Percentiles rank a stretch among this genome's conserved stretches.
Evolutionary conservation across 805 yeast species (phyloP).

Genomic region (Yarrowia phangngaensis): DNA sequence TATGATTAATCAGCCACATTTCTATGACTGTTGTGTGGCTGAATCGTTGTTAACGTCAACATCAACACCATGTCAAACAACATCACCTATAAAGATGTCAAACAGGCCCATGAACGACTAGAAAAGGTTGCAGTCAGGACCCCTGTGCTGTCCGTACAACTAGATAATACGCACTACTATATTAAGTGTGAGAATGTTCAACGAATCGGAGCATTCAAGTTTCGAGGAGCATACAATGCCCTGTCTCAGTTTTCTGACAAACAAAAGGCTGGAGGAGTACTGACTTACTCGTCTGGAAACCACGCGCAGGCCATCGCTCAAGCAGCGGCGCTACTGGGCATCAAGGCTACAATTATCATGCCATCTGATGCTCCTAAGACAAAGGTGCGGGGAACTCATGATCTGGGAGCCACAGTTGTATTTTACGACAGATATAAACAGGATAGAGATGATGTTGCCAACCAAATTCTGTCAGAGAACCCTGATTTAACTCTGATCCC

Average conservation of each 20-base stretch:
- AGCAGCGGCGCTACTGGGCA: conserved; percentile 46
- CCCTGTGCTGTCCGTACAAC: conserved; percentile 14
- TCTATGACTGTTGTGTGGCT: too few species aligned
- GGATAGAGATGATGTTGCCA: conserved; percentile 46
- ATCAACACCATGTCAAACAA: background rate
- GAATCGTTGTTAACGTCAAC: too few species aligned
- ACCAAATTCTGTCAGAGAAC: conserved; percentile 40
- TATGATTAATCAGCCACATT: too few species aligned
- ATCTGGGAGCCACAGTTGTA: conserved; percentile 51
- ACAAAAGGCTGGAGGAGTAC: conserved; percentile 45
- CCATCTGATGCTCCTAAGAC: conserved; percentile 52
- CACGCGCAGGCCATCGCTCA: conserved; percentile 54
- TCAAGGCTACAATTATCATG: conserved; percentile 51
- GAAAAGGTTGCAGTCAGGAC: conserved; percentile 18
- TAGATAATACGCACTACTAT: conserved; percentile 17
- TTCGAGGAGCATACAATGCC: conserved; percentile 52
- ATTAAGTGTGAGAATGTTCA: conserved; percentile 22
- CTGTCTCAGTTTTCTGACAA: conserved; percentile 44
- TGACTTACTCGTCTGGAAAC: conserved; percentile 53
- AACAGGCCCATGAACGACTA: conserved; percentile 12
- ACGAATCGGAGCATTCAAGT: conserved; percentile 42
- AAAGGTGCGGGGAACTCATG: conserved; percentile 46
- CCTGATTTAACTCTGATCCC: conserved; percentile 47
- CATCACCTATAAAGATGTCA: conserved; percentile 8
- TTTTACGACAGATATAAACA: conserved; percentile 43